Conservation (phyloP, 2,329 filamentous ascomycete genomes). For the Macrophomina phaseolina region DNA sequence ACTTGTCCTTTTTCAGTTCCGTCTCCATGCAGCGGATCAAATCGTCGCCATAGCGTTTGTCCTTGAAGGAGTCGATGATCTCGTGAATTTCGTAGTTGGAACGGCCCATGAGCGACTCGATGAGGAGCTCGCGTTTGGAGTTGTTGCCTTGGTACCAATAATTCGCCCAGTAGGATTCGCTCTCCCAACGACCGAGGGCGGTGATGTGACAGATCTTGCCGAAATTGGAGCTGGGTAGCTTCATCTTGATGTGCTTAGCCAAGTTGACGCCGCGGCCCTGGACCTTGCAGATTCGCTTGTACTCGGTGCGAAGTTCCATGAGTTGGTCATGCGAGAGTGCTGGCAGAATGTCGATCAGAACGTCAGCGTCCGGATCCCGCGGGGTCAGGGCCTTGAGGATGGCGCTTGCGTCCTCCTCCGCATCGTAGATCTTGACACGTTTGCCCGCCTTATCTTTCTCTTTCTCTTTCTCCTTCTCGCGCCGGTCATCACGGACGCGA, state of each 20-base stretch:
- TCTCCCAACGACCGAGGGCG: conserved; percentile 87
- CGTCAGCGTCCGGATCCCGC: conserved; percentile 67
- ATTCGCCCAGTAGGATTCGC: conserved; percentile 96
- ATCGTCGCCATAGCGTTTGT: conserved; percentile 88
- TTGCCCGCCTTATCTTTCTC: conserved; percentile 39
- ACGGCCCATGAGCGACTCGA: conserved; percentile 90
- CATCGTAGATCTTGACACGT: conserved; percentile 80
- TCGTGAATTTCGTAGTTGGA: conserved; percentile 83
- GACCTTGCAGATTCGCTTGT: conserved; percentile 87
- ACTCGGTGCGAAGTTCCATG: conserved; percentile 82
- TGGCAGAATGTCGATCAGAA: conserved; percentile 83
- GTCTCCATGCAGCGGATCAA: conserved; percentile 85
- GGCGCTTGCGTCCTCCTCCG: conserved; percentile 75
- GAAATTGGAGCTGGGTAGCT: conserved; percentile 71
- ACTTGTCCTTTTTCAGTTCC: conserved; percentile 95
- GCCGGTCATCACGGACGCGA: conserved; percentile 32
- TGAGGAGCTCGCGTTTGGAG: conserved; percentile 83
- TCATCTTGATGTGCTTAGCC: conserved; percentile 80
- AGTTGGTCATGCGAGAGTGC: conserved; percentile 86
- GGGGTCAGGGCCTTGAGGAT: conserved; percentile 77
- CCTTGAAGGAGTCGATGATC: conserved; percentile 87
- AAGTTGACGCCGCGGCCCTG: conserved; percentile 82
- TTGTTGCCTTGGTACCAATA: conserved; percentile 94
- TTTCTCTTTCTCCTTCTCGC: conserved; percentile 52
- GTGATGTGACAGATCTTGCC: conserved; percentile 93